These are phyloP conservation scores for Hamamelis virginiana DNA, from an alignment of 164 flowering plant species.

Conservation along the genomic window DNA sequence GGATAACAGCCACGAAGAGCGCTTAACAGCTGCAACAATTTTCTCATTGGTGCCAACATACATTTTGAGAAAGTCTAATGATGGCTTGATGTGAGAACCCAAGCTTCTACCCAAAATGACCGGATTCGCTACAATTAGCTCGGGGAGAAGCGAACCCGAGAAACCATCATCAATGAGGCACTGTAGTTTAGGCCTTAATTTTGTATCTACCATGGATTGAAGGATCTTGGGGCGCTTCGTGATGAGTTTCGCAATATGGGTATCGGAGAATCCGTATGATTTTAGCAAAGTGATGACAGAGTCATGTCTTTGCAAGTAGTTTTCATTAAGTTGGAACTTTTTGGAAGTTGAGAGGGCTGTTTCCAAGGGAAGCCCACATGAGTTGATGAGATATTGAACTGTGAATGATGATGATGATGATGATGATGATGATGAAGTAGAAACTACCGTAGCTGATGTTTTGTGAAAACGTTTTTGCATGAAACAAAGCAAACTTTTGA, in stretches of 20 bases:
- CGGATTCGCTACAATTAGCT: conserved; percentile 5
- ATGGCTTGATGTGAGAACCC: background rate
- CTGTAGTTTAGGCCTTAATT: conserved; percentile 9
- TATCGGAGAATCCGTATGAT: conserved; percentile 2
- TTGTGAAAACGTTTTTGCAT: conserved; percentile 4
- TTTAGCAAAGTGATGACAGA: conserved; percentile 7
- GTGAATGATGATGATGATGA: background rate
- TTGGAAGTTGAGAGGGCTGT: too few species aligned
- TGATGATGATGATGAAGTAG: background rate
- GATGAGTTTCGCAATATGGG: conserved; percentile 3
- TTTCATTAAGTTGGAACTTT: conserved; percentile 7
- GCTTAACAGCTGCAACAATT: conserved; percentile 3
- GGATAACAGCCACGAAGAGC: background rate
- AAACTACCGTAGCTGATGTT: background rate
- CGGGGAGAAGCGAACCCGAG: background rate
- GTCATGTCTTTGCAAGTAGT: background rate
- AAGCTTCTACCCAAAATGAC: conserved; percentile 3
- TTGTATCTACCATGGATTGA: background rate
- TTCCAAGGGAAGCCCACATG: too few species aligned
- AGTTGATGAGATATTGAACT: conserved; percentile 2
- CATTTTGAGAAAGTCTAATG: conserved; percentile 4
- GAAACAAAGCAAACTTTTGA: too few species aligned
- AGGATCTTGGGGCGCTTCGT: background rate
- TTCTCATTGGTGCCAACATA: conserved; percentile 6
- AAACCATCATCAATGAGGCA: conserved; percentile 14